A percentile compares a stretch with the other conserved stretches of the same genome.
These are phyloP conservation scores for Chalaropsis thielavioides DNA, from an alignment of 2,329 filamentous ascomycete genomes.

Conservation along the genomic window DNA sequence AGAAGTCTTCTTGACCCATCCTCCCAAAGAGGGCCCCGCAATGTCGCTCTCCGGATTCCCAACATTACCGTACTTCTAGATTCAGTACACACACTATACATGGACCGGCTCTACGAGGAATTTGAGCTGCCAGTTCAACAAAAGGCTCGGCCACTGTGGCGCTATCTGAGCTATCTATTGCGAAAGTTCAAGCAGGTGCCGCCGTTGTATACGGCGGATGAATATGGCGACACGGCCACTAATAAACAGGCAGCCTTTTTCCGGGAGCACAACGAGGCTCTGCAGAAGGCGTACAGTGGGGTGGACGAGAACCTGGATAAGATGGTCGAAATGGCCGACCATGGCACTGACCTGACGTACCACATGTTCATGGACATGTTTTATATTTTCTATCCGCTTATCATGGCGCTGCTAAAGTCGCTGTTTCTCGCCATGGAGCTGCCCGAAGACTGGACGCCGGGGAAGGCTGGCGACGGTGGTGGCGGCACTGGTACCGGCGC, in stretches of 20 bases:
- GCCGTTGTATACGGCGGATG: background rate
- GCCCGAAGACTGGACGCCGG: background rate
- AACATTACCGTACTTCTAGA: background rate
- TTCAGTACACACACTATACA: too few species aligned
- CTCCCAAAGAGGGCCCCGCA: background rate
- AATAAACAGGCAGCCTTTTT: background rate
- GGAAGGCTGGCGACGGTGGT: too few species aligned
- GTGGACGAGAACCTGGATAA: constrained; percentile 1
- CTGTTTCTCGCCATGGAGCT: background rate
- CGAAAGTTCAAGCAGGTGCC: constrained; percentile 10
- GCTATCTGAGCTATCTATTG: constrained; percentile 14
- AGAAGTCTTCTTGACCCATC: too few species aligned
- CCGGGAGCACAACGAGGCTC: background rate
- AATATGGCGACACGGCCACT: background rate
- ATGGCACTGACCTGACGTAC: background rate
- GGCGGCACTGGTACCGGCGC: too few species aligned
- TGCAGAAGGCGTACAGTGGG: constrained; percentile 10
- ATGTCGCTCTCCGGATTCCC: background rate
- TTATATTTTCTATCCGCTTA: constrained; percentile 10
- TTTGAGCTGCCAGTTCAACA: too few species aligned
- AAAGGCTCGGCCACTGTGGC: constrained; percentile 16
- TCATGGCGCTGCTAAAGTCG: constrained; percentile 7
- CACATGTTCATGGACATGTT: too few species aligned
- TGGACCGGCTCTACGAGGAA: too few species aligned
- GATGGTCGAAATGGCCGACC: background rate